Conservation (phyloP, 495 filamentous ascomycete species). For the Xanthoparmelia taractica region DNA sequence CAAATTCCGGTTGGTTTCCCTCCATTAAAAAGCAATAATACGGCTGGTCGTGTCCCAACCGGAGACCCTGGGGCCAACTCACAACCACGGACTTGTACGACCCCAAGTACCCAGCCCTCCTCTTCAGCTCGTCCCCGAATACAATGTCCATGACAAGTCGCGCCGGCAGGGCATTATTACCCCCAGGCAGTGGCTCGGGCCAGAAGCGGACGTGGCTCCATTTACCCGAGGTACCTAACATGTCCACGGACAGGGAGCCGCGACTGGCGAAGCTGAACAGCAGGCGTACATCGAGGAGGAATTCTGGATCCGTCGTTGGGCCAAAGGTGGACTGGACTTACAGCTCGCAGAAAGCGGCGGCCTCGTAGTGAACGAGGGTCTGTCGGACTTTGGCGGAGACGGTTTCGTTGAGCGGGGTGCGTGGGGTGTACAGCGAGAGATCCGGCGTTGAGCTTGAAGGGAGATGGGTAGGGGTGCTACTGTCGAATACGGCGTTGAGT, state of each 20-base stretch:
- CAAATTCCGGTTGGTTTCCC: neutral
- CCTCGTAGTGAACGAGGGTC: neutral
- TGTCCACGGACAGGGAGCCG: neutral
- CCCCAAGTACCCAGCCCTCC: neutral
- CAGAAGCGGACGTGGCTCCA: neutral
- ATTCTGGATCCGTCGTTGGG: neutral
- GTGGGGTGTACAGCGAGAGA: neutral
- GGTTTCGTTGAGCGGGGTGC: neutral
- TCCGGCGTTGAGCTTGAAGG: neutral
- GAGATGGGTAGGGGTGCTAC: neutral
- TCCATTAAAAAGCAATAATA: slow-evolving; percentile 9
- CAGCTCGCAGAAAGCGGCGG: neutral
- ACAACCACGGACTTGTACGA: slow-evolving; percentile 1
- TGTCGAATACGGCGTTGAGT: neutral
- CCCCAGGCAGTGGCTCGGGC: neutral
- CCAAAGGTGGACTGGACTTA: neutral
- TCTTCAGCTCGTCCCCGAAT: neutral
- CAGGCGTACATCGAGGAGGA: slow-evolving; percentile 2
- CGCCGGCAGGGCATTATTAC: neutral
- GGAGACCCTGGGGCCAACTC: neutral
- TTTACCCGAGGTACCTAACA: neutral
- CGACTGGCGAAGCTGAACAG: neutral
- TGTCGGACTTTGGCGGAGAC: neutral
- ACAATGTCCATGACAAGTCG: slow-evolving; percentile 5
- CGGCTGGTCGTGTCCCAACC: neutral